Conservation (phyloP, 2,329 filamentous ascomycete species). For the Aspergillus calidoustus region DNA sequence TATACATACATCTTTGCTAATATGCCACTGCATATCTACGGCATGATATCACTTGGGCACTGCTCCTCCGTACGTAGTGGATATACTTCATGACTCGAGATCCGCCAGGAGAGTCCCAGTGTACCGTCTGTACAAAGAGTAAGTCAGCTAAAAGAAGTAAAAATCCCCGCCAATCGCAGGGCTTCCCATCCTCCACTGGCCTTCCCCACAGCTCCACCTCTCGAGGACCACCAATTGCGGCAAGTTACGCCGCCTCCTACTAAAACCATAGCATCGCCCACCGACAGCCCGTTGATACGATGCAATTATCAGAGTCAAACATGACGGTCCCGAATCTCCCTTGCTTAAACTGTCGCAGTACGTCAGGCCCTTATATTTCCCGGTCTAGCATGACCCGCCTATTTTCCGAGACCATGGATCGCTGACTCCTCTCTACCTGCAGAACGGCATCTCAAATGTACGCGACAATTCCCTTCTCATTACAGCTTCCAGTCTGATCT, state of each 20-base stretch:
- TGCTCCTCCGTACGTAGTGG: too few relatives aligned
- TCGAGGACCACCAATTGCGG: neutral
- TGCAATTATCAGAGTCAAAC: neutral
- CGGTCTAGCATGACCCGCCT: too few relatives aligned
- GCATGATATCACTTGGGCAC: too few relatives aligned
- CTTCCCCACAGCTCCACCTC: neutral
- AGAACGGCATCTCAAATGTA: conserved; percentile 5
- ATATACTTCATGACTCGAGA: too few relatives aligned
- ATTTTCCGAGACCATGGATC: neutral
- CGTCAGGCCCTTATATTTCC: too few relatives aligned
- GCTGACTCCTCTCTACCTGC: neutral
- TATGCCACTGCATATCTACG: too few relatives aligned
- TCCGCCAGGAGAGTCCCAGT: too few relatives aligned
- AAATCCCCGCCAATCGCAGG: neutral
- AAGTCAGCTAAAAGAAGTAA: neutral
- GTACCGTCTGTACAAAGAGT: too few relatives aligned
- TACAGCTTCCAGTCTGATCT: too few relatives aligned
- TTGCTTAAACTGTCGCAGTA: conserved; percentile 3
- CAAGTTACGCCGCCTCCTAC: neutral
- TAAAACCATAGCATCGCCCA: neutral
- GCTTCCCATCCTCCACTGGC: neutral
- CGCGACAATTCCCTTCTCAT: too few relatives aligned
- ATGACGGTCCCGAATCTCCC: neutral
- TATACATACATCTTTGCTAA: too few relatives aligned
- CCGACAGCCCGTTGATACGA: neutral